These are phyloP conservation scores for Verticillium alfalfae DNA, from an alignment of 2,329 filamentous ascomycete species.

Conservation along the genomic window DNA sequence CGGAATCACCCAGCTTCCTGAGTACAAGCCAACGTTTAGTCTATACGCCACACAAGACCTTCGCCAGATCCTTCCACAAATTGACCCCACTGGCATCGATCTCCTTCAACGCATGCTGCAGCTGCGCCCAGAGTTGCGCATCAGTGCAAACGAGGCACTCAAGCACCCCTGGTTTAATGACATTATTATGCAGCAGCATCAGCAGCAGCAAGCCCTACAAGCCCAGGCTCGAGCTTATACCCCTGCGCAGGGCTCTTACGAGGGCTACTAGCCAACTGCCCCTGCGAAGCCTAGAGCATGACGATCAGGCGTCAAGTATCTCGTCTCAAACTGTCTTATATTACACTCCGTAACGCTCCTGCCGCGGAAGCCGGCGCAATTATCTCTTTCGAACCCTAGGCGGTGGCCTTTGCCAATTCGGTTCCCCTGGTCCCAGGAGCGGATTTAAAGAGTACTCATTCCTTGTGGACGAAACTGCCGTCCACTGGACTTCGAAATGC, in stretches of 20 bases:
- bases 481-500: slow-evolving; percentile 50
- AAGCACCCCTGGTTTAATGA: slow-evolving; percentile 91
- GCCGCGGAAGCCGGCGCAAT: not conserved
- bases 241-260: slow-evolving; percentile 26
- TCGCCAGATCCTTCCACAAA: slow-evolving; percentile 78
- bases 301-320: not conserved
- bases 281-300: slow-evolving; percentile 24
- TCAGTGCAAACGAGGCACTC: slow-evolving; percentile 81
- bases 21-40: slow-evolving; percentile 94
- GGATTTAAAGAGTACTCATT: not conserved
- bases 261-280: slow-evolving; percentile 24
- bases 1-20: slow-evolving; percentile 89
- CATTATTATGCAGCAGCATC: slow-evolving; percentile 52
- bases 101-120: slow-evolving; percentile 88
- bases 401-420: not conserved
- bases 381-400: not conserved
- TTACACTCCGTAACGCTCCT: not conserved
- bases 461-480: slow-evolving; percentile 36
- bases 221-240: slow-evolving; percentile 33
- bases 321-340: not conserved
- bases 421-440: not conserved
- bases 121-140: slow-evolving; percentile 82
- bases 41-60: slow-evolving; percentile 92
- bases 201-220: slow-evolving; percentile 36
- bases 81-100: slow-evolving; percentile 83